Evolutionary conservation across 306 rosid species (phyloP), one percentile per base, ranked within the genome.

Genomic region (Crataegus laevigata): DNA sequence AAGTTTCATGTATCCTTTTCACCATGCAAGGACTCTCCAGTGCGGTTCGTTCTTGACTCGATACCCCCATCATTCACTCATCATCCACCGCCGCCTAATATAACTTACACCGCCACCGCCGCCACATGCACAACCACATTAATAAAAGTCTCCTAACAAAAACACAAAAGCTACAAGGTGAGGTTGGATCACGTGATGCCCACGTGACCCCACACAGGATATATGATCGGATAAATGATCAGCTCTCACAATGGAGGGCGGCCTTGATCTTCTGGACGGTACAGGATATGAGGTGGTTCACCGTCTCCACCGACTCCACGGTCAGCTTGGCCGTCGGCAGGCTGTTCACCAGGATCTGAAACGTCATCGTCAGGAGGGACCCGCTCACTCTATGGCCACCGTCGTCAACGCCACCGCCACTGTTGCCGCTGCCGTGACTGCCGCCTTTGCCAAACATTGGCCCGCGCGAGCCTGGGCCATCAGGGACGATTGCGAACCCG

Each of bases 31-130:
- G 92, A 75, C 67, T 80, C 73, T 75, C 55, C 78, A 26, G 84
- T 80, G 86, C 87, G 99, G 99, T 96, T 92, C 99, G 99, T 92
- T 96, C 98, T 94, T 94, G 98, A 94, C 98, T 94, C 97, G 83
- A 84, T 86, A 90, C 84, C 87, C 94, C 69, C 77, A 12, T 66
- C 59, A 83, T n/a, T 15, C 75, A 80, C 75, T 68, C 75, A 9
- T 72, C 57, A n/a, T 47, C 26, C 42, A 11, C 50, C 45, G 32
- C 40, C 51, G 19, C 19, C 45, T 18, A 38, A 26, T 32, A 21
- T 21, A 38, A 21, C 45, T 60, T 4, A 14, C 73, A 11, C 57
- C 71, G 14, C 57, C 71, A 28, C 77, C 71, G 12, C 70, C 25
- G 7, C 38, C 52, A 52, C 76, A 64, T 78, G 42, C 71, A 69